Percentiles rank a stretch among this genome's conserved stretches.
These are phyloP conservation scores for Fagopyrum homotropicum DNA, from an alignment of 148 eudicot genomes.

Conservation along the genomic window DNA sequence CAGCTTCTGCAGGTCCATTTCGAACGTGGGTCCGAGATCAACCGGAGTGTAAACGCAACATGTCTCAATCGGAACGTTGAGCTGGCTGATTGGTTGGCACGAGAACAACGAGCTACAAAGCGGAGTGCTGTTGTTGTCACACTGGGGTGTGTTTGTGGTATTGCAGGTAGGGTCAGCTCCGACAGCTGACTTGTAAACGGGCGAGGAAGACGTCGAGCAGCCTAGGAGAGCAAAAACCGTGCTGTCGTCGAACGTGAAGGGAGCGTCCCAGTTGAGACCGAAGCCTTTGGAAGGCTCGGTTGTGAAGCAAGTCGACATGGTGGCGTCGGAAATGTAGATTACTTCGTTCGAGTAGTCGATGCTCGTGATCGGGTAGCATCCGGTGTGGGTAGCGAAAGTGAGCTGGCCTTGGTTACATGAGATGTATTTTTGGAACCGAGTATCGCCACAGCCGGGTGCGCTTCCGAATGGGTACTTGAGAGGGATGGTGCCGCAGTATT, in stretches of 20 bases:
- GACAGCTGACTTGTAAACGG: too few relatives aligned
- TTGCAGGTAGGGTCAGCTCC: neutral
- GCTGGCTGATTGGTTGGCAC: slow-evolving; percentile 66
- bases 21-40: slow-evolving; percentile 81
- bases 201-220: slow-evolving; percentile 24
- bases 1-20: slow-evolving; percentile 67
- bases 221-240: slow-evolving; percentile 69
- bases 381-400: slow-evolving; percentile 56
- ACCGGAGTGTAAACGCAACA: slow-evolving; percentile 90
- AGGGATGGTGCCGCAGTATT: slow-evolving; percentile 52
- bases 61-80: slow-evolving; percentile 41
- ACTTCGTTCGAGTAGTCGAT: slow-evolving; percentile 57
- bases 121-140: slow-evolving; percentile 47
- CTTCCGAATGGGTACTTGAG: slow-evolving; percentile 80
- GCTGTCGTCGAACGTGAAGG: slow-evolving; percentile 56
- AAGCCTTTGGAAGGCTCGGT: slow-evolving; percentile 69
- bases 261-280: slow-evolving; percentile 81
- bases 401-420: slow-evolving; percentile 50
- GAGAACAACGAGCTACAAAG: slow-evolving; percentile 61
- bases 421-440: slow-evolving; percentile 50
- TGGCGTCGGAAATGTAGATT: slow-evolving; percentile 57
- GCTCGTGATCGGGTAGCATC: slow-evolving; percentile 60
- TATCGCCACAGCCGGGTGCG: slow-evolving; percentile 75
- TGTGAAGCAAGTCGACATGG: slow-evolving; percentile 81
- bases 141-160: slow-evolving; percentile 33